phyloP scores from a whole-genome alignment of 345 rosid genomes.

The Lepidium didymum region DNA sequence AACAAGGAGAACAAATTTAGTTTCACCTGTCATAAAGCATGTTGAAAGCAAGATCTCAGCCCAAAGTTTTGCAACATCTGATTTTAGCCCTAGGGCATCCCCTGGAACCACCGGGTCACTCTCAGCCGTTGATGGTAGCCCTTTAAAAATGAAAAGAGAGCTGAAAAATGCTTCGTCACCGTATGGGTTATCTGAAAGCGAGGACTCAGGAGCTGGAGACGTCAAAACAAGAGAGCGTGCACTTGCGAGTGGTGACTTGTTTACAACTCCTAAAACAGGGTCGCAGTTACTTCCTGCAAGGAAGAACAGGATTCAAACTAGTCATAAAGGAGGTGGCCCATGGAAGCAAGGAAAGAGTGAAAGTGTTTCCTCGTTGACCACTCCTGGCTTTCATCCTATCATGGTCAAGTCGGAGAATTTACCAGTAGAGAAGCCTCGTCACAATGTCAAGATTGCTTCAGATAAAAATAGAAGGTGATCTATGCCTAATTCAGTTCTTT shows the following conservation, averaged over 20 bases:
- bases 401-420: slow-evolving; percentile 57
- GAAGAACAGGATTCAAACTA: slow-evolving; percentile 46
- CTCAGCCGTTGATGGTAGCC: slow-evolving; percentile 35
- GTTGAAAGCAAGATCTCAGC: slow-evolving; percentile 49
- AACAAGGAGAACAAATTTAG: slow-evolving; percentile 70
- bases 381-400: slow-evolving; percentile 43
- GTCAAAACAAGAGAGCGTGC: slow-evolving; percentile 54
- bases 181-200: slow-evolving; percentile 68
- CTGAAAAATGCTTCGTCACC: slow-evolving; percentile 57
- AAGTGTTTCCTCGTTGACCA: slow-evolving; percentile 44
- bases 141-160: slow-evolving; percentile 54
- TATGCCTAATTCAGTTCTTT: slow-evolving; percentile 12
- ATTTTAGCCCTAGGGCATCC: slow-evolving; percentile 50
- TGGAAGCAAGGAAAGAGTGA: slow-evolving; percentile 78
- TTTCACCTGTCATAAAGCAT: slow-evolving; percentile 53
- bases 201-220: slow-evolving; percentile 84
- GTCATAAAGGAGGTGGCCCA: slow-evolving; percentile 64
- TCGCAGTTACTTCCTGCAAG: slow-evolving; percentile 39
- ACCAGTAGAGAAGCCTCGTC: slow-evolving; percentile 55
- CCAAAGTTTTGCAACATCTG: slow-evolving; percentile 53
- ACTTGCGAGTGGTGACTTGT: slow-evolving; percentile 44
- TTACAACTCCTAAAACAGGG: slow-evolving; percentile 48
- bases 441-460: slow-evolving; percentile 44
- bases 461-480: slow-evolving; percentile 72
- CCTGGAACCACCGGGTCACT: slow-evolving; percentile 44